phyloP scores from a whole-genome alignment of 208 protist species.

The Acanthamoeba healyi region DNA sequence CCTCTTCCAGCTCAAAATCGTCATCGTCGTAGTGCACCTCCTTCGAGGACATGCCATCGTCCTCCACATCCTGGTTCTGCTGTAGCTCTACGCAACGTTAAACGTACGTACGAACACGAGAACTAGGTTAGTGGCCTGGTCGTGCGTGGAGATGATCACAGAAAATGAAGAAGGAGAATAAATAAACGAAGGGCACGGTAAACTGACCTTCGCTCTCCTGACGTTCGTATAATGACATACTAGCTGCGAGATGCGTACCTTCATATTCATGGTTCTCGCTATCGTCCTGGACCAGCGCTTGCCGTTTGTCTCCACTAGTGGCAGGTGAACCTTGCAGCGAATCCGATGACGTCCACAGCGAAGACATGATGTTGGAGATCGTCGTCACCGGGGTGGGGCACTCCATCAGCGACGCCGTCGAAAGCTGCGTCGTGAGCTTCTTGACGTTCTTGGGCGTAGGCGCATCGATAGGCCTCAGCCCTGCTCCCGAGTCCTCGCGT shows the following conservation, averaged over 20 bases:
- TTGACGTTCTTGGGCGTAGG: slow-evolving; percentile 19
- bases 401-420: background rate
- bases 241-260: background rate
- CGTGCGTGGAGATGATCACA: too few species aligned
- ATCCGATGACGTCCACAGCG: background rate
- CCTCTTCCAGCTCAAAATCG: slow-evolving; percentile 59
- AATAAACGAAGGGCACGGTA: background rate
- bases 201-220: background rate
- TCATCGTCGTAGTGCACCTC: slow-evolving; percentile 8
- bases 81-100: background rate
- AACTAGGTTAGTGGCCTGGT: too few species aligned
- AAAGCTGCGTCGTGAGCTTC: background rate
- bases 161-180: background rate
- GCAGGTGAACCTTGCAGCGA: background rate
- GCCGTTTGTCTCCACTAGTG: background rate
- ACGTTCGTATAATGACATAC: background rate
- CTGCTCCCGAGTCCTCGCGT: background rate
- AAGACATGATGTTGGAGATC: slow-evolving; percentile 44
- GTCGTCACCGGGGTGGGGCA: slow-evolving; percentile 2
- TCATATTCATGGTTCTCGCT: background rate
- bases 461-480: background rate
- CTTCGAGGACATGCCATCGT: background rate
- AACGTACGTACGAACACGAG: background rate
- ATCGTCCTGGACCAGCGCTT: background rate
- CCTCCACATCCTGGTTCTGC: background rate